phyloP scores from a whole-genome alignment of 371 early-diverging fungal genomes.

The Smittium culicis region DNA sequence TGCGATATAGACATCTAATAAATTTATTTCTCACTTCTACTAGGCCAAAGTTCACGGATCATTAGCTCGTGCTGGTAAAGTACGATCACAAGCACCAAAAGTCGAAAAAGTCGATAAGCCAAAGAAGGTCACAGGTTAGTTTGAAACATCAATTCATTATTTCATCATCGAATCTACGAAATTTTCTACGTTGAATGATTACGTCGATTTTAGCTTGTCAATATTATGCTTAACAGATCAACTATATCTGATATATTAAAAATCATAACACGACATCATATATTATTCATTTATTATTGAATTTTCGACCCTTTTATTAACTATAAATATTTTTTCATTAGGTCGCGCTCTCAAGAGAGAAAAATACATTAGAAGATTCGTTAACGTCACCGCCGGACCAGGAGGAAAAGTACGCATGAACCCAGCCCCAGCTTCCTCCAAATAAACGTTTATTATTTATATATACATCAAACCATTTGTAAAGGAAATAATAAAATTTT shows the following conservation, averaged over 20 bases:
- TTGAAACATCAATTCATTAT: background rate
- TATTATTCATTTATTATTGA: too few species aligned
- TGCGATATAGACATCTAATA: too few species aligned
- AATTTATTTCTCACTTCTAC: too few species aligned
- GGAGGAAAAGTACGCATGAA: slow-evolving; percentile 1
- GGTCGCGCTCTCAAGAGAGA: slow-evolving; percentile 97
- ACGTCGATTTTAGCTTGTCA: too few species aligned
- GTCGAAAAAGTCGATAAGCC: slow-evolving; percentile 97
- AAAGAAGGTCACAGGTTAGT: slow-evolving; percentile 68
- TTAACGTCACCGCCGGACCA: slow-evolving; percentile 59
- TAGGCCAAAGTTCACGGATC: slow-evolving; percentile 99
- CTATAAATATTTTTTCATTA: slow-evolving; percentile 11
- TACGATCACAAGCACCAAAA: slow-evolving; percentile 99
- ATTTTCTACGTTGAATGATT: too few species aligned
- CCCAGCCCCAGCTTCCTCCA: slow-evolving; percentile 2
- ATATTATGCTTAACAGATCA: too few species aligned
- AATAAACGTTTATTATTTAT: background rate
- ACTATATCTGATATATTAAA: too few species aligned
- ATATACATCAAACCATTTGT: background rate
- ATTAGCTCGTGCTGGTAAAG: slow-evolving; percentile 99
- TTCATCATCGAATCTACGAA: too few species aligned
- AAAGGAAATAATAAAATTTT: background rate
- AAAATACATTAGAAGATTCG: slow-evolving; percentile 94
- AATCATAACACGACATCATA: too few species aligned
- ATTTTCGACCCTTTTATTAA: too few species aligned